Evolutionary conservation across 2,329 filamentous ascomycete species (phyloP).

Genomic region (Chaetomium sp.): DNA sequence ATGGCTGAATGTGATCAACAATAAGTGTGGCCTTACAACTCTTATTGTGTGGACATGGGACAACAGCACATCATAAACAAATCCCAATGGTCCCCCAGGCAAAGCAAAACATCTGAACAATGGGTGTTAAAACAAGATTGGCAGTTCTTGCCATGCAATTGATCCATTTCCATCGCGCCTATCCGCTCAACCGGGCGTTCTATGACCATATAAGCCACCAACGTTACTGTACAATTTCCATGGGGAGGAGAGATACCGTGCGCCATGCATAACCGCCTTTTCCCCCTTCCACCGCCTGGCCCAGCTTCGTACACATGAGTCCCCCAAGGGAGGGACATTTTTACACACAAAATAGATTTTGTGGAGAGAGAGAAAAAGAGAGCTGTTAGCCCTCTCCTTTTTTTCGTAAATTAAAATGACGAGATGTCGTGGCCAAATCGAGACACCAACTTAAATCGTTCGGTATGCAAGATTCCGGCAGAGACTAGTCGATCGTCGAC

Average conservation of each 20-base stretch:
- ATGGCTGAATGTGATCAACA: too few species aligned
- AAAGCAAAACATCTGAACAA: too few species aligned
- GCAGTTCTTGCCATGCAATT: not conserved
- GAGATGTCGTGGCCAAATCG: not conserved
- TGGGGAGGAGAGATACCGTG: slow-evolving; percentile 46
- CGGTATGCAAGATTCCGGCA: not conserved
- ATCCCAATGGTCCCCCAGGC: too few species aligned
- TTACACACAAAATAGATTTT: slow-evolving; percentile 13
- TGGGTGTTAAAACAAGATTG: too few species aligned
- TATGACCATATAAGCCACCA: slow-evolving; percentile 26
- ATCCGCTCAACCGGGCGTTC: slow-evolving; percentile 22
- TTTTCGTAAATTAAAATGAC: slow-evolving; percentile 17
- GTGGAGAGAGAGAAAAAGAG: slow-evolving; percentile 1
- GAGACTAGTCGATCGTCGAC: not conserved
- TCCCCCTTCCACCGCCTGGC: slow-evolving; percentile 6
- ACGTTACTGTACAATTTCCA: slow-evolving; percentile 40
- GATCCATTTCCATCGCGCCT: slow-evolving; percentile 13
- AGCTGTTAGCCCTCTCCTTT: slow-evolving; percentile 9
- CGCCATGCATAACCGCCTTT: slow-evolving; percentile 31
- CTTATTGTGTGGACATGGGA: too few species aligned
- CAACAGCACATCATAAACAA: too few species aligned
- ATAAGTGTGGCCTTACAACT: too few species aligned
- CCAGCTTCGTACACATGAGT: slow-evolving; percentile 20
- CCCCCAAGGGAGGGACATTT: slow-evolving; percentile 4
- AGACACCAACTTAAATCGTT: not conserved